Conservation (phyloP, 2,329 filamentous ascomycete species). For the Samsoniella hepiali region DNA sequence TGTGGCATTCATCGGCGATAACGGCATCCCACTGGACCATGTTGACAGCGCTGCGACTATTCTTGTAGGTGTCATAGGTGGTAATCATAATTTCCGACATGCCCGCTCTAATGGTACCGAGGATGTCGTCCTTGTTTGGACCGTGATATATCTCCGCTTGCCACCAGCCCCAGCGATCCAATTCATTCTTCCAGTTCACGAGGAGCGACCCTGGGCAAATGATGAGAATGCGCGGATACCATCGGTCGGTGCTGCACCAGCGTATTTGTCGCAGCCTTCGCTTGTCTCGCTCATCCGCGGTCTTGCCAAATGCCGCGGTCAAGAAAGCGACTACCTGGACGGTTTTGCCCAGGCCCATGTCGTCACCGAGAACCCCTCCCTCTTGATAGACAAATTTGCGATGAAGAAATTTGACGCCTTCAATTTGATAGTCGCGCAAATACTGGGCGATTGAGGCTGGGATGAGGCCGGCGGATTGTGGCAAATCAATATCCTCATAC, state of each 20-base stretch:
- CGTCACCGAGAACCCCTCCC: constrained; percentile 87
- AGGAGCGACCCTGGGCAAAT: constrained; percentile 87
- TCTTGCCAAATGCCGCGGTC: constrained; percentile 90
- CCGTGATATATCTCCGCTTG: constrained; percentile 81
- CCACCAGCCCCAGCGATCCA: constrained; percentile 95
- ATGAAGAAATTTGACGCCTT: constrained; percentile 82
- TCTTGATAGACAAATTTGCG: constrained; percentile 86
- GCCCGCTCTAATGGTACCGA: constrained; percentile 71
- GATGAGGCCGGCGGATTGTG: constrained; percentile 74
- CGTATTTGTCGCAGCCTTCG: constrained; percentile 88
- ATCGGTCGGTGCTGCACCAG: constrained; percentile 51
- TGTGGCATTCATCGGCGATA: constrained; percentile 90
- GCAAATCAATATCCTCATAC: constrained; percentile 73
- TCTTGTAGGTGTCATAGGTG: constrained; percentile 87
- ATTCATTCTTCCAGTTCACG: constrained; percentile 84
- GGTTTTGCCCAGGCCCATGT: constrained; percentile 97
- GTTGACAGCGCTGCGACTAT: constrained; percentile 71
- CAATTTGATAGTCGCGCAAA: constrained; percentile 85
- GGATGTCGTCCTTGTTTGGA: constrained; percentile 59
- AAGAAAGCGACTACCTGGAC: constrained; percentile 94
- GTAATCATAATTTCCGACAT: constrained; percentile 89
- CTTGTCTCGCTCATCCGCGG: constrained; percentile 77
- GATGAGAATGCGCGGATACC: constrained; percentile 78
- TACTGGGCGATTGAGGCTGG: constrained; percentile 89
- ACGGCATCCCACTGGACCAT: constrained; percentile 89